phyloP scores from a whole-genome alignment of 2,329 filamentous ascomycete species.

The Botrytis cinerea region DNA sequence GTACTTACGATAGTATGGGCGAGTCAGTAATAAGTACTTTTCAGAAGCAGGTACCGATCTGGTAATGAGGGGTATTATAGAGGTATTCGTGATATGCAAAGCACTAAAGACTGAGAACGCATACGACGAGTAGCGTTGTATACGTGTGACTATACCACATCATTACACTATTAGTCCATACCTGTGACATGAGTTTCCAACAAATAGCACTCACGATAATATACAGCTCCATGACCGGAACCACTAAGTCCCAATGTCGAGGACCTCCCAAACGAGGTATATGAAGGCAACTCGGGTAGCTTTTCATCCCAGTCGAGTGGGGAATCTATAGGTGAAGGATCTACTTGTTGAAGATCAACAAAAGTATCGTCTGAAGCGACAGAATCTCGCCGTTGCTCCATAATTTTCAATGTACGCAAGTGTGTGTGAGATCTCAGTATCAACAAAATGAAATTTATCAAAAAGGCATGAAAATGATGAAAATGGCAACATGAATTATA shows the following conservation, averaged over 20 bases:
- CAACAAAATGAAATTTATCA: neutral
- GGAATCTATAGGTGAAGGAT: conserved; percentile 75
- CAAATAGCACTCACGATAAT: conserved; percentile 64
- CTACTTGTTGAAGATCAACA: conserved; percentile 72
- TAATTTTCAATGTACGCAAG: neutral
- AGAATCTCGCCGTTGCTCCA: conserved; percentile 38
- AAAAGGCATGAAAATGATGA: conserved; percentile 12
- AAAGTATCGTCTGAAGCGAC: conserved; percentile 56
- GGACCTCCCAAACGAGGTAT: conserved; percentile 45
- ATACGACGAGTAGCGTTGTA: conserved; percentile 90
- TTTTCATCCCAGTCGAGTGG: conserved; percentile 49
- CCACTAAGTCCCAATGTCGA: conserved; percentile 59
- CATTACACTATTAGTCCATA: neutral
- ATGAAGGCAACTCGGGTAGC: conserved; percentile 43
- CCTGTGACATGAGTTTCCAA: neutral
- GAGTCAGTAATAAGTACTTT: conserved; percentile 83
- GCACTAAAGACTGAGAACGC: conserved; percentile 74
- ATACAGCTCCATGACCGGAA: conserved; percentile 66
- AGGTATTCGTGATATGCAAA: conserved; percentile 79
- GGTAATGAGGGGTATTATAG: conserved; percentile 74
- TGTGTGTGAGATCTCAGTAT: neutral
- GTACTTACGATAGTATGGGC: conserved; percentile 85
- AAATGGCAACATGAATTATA: neutral
- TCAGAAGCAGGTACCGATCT: conserved; percentile 74
- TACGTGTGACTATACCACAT: conserved; percentile 59